Percentiles rank a stretch among this genome's conserved stretches.
phyloP scores from a whole-genome alignment of 768 basidiomycete genomes.

The Kwoniella dejecticola region DNA sequence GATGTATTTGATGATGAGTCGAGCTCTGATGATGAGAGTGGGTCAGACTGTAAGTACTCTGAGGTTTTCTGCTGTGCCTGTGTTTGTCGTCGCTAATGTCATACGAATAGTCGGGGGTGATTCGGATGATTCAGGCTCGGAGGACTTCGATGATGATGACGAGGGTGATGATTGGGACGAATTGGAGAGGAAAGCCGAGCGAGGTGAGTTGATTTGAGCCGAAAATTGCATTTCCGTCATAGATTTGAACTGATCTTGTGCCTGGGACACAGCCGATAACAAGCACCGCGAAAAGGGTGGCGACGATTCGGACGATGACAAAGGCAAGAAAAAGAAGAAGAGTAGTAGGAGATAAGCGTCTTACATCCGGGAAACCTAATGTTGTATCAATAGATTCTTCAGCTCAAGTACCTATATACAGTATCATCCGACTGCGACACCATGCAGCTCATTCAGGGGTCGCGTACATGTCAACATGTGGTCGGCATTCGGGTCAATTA shows the following conservation, averaged over 20 bases:
- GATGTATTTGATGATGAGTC: slow-evolving; percentile 56
- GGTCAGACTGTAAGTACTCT: slow-evolving; percentile 64
- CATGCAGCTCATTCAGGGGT: too few species aligned
- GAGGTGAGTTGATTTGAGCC: slow-evolving; percentile 61
- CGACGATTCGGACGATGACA: slow-evolving; percentile 49
- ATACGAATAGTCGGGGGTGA: slow-evolving; percentile 37
- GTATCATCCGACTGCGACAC: too few species aligned
- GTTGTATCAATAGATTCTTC: too few species aligned
- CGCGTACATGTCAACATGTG: too few species aligned
- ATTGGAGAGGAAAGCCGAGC: slow-evolving; percentile 85
- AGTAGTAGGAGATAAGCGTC: slow-evolving; percentile 29
- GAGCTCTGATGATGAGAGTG: slow-evolving; percentile 60
- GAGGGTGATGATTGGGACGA: slow-evolving; percentile 95
- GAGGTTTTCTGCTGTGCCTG: too few species aligned
- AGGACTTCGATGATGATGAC: slow-evolving; percentile 49
- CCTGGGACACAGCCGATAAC: slow-evolving; percentile 58
- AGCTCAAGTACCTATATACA: too few species aligned
- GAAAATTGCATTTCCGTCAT: slow-evolving; percentile 15
- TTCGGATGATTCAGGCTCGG: slow-evolving; percentile 43
- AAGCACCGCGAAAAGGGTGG: slow-evolving; percentile 56
- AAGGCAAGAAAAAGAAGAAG: slow-evolving; percentile 50
- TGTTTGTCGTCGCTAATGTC: too few species aligned
- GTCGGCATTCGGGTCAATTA: too few species aligned
- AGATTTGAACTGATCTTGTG: background rate
- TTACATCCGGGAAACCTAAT: too few species aligned